Evolutionary conservation across 495 filamentous ascomycete genomes (phyloP).

Genomic region (Aeminium ludgeri): DNA sequence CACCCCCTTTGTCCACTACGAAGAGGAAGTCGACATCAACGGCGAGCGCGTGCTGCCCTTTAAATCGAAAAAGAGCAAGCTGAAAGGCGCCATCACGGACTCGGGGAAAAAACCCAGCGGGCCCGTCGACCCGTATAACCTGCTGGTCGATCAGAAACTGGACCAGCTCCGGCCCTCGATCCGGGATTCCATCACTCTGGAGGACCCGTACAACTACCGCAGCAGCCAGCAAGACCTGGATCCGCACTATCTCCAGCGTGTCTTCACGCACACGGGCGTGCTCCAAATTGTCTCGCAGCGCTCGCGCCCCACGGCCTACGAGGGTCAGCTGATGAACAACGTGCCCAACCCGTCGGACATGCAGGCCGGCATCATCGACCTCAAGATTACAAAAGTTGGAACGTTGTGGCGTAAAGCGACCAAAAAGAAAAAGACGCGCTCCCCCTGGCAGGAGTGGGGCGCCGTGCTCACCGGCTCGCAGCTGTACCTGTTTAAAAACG

Average conservation of each 20-base stretch:
- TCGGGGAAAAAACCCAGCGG: slow-evolving; percentile 52
- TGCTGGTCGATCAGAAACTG: slow-evolving; percentile 78
- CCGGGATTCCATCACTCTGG: slow-evolving; percentile 78
- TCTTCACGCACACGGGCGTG: slow-evolving; percentile 77
- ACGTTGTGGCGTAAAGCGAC: slow-evolving; percentile 87
- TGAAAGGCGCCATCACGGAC: slow-evolving; percentile 52
- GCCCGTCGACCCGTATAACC: slow-evolving; percentile 83
- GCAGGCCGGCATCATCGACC: slow-evolving; percentile 85
- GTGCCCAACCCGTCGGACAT: slow-evolving; percentile 68
- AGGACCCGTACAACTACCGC: slow-evolving; percentile 80
- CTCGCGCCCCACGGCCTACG: slow-evolving; percentile 88
- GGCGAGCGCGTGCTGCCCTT: slow-evolving; percentile 56
- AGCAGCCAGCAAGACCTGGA: slow-evolving; percentile 60
- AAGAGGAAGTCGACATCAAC: slow-evolving; percentile 74
- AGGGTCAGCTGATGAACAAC: slow-evolving; percentile 50
- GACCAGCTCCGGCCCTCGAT: slow-evolving; percentile 67
- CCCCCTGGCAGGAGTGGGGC: slow-evolving; percentile 98
- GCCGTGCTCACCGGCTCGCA: slow-evolving; percentile 87
- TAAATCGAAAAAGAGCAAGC: slow-evolving; percentile 45
- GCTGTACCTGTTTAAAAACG: slow-evolving; percentile 90
- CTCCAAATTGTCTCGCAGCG: slow-evolving; percentile 86
- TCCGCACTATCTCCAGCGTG: slow-evolving; percentile 59
- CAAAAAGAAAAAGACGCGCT: slow-evolving; percentile 86
- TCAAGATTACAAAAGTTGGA: slow-evolving; percentile 93
- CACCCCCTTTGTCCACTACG: slow-evolving; percentile 91